Base-by-base conservation (phyloP, 345 rosid species). In the Melaleuca alternifolia region DNA sequence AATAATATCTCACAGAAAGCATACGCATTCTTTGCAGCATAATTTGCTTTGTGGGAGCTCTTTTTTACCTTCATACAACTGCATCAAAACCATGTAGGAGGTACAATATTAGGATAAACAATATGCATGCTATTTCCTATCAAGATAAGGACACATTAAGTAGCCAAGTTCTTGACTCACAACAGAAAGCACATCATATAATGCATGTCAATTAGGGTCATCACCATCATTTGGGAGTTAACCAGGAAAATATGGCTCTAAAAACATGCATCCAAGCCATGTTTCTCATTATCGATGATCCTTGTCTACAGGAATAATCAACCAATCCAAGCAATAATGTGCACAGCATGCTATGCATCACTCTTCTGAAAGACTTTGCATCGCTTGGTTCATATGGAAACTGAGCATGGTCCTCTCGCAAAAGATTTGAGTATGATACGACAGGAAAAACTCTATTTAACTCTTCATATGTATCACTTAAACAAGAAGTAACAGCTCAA, bases 1-100 rank as follows among this genome's bases (percentile, higher is more conserved):
- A 94, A 92, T 93, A 92, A 91, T 85, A 95, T 92, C 90, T 93
- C 94, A 88, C 95, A 94, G 85, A 89, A 92, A 21, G 86, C n/a
- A 3, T 95, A 94, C 83, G 91, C 93, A 84, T 89, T 84, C 89
- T 88, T 93, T 2, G 90, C 92, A 57, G 88, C 91, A 88, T 91
- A 94, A 84, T 86, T 89, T 24, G 89, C 93, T 91, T 91, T 93
- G 51, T 87, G 87, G 85, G 93, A 90, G 88, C 92, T 85, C 90
- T 82, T 91, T 90, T 91, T 93, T 83, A 91, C 90, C 89, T 89
- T 92, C 90, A 90, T 84, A 86, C 92, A 93, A 88, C 98, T 95
- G 89, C 79, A 90, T 44, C 30, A 52, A 81, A 85, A 41, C 41
- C 41, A 41, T 41, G 41, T 41, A 41, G 41, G 41, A 41, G 41